phyloP scores from a whole-genome alignment of 345 rosid species.

The Boechera retrofracta region DNA sequence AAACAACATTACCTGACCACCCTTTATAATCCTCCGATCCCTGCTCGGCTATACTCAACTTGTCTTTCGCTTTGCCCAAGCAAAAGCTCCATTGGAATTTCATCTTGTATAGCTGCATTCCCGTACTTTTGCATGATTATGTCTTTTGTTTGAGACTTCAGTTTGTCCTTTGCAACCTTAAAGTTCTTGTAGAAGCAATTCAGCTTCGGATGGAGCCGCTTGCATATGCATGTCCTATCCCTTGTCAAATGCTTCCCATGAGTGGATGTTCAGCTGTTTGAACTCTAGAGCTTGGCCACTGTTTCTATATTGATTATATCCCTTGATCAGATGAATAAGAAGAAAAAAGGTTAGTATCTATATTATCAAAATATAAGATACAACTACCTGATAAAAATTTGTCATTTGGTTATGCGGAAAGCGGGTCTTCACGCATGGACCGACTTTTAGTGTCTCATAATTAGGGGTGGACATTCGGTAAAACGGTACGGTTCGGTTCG shows the following conservation, averaged over 20 bases:
- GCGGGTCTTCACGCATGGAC: no score
- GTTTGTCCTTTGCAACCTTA: conserved; percentile 57
- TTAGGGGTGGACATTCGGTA: no score
- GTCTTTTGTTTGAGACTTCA: conserved; percentile 57
- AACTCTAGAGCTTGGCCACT: conserved; percentile 82
- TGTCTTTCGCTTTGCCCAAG: conserved; percentile 72
- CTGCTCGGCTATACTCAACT: conserved; percentile 74
- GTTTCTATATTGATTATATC: conserved; percentile 71
- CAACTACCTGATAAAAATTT: not conserved
- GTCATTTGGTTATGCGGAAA: no score
- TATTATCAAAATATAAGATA: not conserved
- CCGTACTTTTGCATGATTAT: conserved; percentile 67
- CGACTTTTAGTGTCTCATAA: no score
- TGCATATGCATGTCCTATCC: conserved; percentile 80
- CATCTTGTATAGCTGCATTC: conserved; percentile 70
- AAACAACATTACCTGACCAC: conserved; percentile 11
- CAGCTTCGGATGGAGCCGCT: conserved; percentile 83
- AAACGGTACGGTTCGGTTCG: no score
- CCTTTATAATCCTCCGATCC: conserved; percentile 56
- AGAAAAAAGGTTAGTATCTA: not conserved
- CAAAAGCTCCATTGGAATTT: conserved; percentile 65
- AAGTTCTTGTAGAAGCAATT: conserved; percentile 53
- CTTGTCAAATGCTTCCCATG: conserved; percentile 53
- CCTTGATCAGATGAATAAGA: conserved; percentile 45
- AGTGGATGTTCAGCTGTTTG: conserved; percentile 50